These are phyloP conservation scores for Lotmaria passim DNA, from an alignment of 208 protist genomes.

Conservation along the genomic window DNA sequence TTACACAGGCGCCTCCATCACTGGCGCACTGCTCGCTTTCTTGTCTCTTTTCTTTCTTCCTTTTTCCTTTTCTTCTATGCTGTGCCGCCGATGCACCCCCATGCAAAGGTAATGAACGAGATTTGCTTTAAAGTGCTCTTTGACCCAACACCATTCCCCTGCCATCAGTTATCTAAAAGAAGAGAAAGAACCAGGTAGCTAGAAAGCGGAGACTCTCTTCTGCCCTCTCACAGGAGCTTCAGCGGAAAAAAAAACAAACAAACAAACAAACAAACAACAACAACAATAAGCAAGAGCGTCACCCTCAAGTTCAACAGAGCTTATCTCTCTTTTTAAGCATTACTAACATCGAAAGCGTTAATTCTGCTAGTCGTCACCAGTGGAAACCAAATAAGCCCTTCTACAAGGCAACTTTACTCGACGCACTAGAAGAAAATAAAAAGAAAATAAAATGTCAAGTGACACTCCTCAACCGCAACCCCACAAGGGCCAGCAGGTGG, in stretches of 20 bases:
- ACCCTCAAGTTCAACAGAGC: neutral
- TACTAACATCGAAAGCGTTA: conserved; percentile 5
- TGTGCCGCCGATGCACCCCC: neutral
- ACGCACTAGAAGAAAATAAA: neutral
- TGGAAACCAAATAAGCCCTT: no score
- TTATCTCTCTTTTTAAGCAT: neutral
- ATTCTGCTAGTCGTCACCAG: neutral
- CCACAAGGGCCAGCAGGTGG: conserved; percentile 66
- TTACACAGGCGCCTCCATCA: no score
- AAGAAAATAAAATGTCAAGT: conserved; percentile 16
- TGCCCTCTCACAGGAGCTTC: no score
- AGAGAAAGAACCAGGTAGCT: no score
- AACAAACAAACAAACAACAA: no score
- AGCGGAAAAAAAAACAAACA: no score
- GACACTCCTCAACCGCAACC: conserved; percentile 26
- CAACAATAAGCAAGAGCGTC: neutral
- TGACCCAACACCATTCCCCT: neutral
- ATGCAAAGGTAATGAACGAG: neutral
- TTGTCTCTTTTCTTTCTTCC: neutral
- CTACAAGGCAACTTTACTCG: no score
- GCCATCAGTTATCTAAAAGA: no score
- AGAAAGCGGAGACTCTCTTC: no score
- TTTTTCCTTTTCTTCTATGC: neutral
- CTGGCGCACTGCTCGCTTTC: neutral
- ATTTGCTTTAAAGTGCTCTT: neutral